phyloP scores from a whole-genome alignment of 2,329 filamentous ascomycete genomes.

The Leptodontidium sp. region DNA sequence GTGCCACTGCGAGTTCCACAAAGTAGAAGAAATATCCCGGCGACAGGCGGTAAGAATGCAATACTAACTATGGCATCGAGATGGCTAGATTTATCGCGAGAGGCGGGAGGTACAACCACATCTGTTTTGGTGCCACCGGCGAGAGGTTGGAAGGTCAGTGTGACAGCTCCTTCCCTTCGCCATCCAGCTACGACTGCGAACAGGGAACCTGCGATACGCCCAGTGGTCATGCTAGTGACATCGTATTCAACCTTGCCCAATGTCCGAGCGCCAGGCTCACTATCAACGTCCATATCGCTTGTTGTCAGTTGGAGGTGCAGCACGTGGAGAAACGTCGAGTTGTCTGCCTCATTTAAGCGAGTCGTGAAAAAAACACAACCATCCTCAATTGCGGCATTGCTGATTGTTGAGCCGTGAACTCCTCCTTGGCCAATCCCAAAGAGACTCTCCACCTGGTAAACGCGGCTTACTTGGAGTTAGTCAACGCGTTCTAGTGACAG shows the following conservation, averaged over 20 bases:
- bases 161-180: slow-evolving; percentile 25
- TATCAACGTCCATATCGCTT: slow-evolving; percentile 29
- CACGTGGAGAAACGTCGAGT: slow-evolving; percentile 33
- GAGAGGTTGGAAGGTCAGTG: slow-evolving; percentile 36
- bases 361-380: slow-evolving; percentile 40
- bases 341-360: slow-evolving; percentile 15
- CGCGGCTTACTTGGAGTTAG: slow-evolving; percentile 30
- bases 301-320: slow-evolving; percentile 26
- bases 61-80: slow-evolving; percentile 43
- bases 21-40: slow-evolving; percentile 35
- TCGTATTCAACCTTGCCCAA: slow-evolving; percentile 31
- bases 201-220: slow-evolving; percentile 23
- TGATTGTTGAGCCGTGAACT: slow-evolving; percentile 33
- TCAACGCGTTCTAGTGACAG: background rate
- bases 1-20: slow-evolving; percentile 45
- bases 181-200: slow-evolving; percentile 37
- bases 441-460: slow-evolving; percentile 29
- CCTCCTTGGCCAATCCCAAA: slow-evolving; percentile 23
- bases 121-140: slow-evolving; percentile 13
- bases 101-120: slow-evolving; percentile 27
- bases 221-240: slow-evolving; percentile 35
- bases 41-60: slow-evolving; percentile 21
- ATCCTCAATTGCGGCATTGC: slow-evolving; percentile 39
- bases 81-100: slow-evolving; percentile 4
- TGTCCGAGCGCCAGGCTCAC: slow-evolving; percentile 25